Conservation (phyloP, 306 rosid genomes). For the Echinosophora koreensis region DNA sequence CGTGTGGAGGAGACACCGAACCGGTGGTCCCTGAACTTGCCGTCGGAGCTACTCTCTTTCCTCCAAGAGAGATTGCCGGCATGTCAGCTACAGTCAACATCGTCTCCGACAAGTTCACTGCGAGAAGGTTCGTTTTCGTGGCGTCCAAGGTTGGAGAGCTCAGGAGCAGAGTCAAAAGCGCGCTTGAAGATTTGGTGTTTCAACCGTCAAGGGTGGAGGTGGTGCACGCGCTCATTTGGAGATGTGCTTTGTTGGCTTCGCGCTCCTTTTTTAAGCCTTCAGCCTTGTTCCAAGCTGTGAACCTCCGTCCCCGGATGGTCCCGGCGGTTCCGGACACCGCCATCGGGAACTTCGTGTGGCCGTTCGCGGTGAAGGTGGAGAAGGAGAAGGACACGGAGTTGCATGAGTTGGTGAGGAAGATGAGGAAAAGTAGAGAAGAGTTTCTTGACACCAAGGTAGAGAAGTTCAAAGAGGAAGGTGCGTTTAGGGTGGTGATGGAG, state of each 20-base stretch:
- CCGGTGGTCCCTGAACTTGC: constrained; percentile 27
- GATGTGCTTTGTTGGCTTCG: constrained; percentile 37
- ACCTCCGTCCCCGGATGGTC: constrained; percentile 55
- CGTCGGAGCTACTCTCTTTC: constrained; percentile 48
- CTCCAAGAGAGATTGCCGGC: constrained; percentile 56
- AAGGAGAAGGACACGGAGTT: constrained; percentile 48
- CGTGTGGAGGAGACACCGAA: not conserved
- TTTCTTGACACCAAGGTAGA: constrained; percentile 38
- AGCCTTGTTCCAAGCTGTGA: constrained; percentile 58
- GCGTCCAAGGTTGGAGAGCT: constrained; percentile 49
- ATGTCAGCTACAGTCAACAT: constrained; percentile 40
- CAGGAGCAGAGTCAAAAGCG: constrained; percentile 26
- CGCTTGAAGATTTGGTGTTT: not conserved
- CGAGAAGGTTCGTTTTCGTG: constrained; percentile 49
- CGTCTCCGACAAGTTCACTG: constrained; percentile 31
- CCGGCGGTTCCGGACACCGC: constrained; percentile 46
- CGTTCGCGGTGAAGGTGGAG: constrained; percentile 52
- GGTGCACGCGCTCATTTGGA: constrained; percentile 58
- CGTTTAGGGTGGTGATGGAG: constrained; percentile 49
- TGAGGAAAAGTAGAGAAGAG: constrained; percentile 48
- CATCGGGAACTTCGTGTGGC: constrained; percentile 60
- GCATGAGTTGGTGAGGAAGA: constrained; percentile 47
- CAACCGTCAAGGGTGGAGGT: constrained; percentile 56
- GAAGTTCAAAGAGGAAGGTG: constrained; percentile 51
- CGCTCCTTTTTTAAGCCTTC: constrained; percentile 48